Percentiles rank a stretch among this genome's conserved stretches.
These are phyloP conservation scores for Lactarius trivialis DNA, from an alignment of 768 basidiomycete genomes.

Conservation along the genomic window DNA sequence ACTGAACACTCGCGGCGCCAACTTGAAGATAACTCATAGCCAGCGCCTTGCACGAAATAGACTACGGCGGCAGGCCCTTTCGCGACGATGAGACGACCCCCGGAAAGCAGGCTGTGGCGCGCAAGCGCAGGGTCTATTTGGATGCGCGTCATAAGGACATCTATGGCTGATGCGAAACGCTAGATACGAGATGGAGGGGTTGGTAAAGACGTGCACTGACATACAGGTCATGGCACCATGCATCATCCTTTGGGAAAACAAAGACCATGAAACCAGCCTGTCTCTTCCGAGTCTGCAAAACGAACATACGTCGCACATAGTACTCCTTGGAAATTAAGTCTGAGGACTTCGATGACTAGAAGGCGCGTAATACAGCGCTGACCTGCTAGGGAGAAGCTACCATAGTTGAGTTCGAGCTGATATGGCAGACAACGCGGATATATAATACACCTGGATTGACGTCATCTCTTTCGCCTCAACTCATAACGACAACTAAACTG, in stretches of 20 bases:
- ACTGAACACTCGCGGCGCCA: slow-evolving; percentile 67
- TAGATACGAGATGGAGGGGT: neutral
- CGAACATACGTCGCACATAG: slow-evolving; percentile 47
- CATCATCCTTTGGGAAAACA: slow-evolving; percentile 44
- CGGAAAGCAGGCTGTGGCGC: slow-evolving; percentile 55
- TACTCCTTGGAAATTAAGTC: slow-evolving; percentile 34
- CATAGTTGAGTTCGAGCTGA: slow-evolving; percentile 40
- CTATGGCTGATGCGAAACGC: slow-evolving; percentile 46
- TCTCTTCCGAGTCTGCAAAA: neutral
- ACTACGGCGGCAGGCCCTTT: slow-evolving; percentile 84
- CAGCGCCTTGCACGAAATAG: slow-evolving; percentile 69
- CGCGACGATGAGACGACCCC: slow-evolving; percentile 61
- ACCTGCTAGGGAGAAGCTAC: slow-evolving; percentile 61
- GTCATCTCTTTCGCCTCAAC: slow-evolving; percentile 10
- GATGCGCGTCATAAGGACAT: slow-evolving; percentile 83
- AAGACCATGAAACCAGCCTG: neutral
- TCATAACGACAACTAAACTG: no score
- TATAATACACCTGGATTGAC: neutral
- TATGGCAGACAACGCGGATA: neutral
- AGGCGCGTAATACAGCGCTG: slow-evolving; percentile 9
- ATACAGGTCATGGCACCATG: slow-evolving; percentile 80
- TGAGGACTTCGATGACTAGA: neutral
- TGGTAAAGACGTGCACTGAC: slow-evolving; percentile 26
- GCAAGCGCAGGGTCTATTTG: slow-evolving; percentile 76
- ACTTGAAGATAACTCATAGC: slow-evolving; percentile 91